These are phyloP conservation scores for Chaetomiaceae sp. DNA, from an alignment of 2,329 filamentous ascomycete genomes.

Conservation along the genomic window DNA sequence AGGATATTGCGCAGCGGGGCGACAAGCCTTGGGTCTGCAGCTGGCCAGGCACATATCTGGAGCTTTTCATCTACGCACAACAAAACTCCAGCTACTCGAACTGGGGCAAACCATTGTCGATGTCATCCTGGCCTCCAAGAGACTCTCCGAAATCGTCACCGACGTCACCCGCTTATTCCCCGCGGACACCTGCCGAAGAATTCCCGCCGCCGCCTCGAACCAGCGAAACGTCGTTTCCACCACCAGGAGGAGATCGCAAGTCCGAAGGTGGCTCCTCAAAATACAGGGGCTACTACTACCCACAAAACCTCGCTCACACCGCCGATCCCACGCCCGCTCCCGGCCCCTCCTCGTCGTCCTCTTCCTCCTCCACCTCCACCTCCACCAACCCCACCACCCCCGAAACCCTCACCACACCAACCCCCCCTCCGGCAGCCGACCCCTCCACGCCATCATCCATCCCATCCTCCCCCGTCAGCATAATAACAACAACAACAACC, in stretches of 20 bases:
- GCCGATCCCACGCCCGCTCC: background rate
- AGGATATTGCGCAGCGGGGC: slow-evolving; percentile 38
- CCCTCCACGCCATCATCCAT: too few relatives aligned
- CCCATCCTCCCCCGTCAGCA: too few relatives aligned
- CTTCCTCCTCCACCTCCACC: background rate
- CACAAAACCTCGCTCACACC: background rate
- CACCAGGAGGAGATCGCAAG: background rate
- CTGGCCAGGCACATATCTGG: slow-evolving; percentile 52
- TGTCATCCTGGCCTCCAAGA: background rate
- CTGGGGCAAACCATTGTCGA: slow-evolving; percentile 5
- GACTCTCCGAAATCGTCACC: background rate
- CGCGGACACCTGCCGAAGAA: background rate
- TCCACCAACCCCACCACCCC: background rate
- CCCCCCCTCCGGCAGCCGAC: too few relatives aligned
- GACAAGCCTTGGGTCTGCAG: slow-evolving; percentile 56
- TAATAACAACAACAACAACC: too few relatives aligned
- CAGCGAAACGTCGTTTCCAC: too few relatives aligned
- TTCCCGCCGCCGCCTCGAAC: too few relatives aligned
- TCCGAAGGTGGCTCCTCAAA: background rate
- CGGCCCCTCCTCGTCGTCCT: background rate
- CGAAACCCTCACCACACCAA: too few relatives aligned
- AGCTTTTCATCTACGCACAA: slow-evolving; percentile 52
- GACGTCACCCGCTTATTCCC: background rate
- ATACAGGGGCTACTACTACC: background rate
- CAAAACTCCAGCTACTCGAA: slow-evolving; percentile 42